Conservation (phyloP, 345 rosid species). For the Moricandia moricandioides region DNA sequence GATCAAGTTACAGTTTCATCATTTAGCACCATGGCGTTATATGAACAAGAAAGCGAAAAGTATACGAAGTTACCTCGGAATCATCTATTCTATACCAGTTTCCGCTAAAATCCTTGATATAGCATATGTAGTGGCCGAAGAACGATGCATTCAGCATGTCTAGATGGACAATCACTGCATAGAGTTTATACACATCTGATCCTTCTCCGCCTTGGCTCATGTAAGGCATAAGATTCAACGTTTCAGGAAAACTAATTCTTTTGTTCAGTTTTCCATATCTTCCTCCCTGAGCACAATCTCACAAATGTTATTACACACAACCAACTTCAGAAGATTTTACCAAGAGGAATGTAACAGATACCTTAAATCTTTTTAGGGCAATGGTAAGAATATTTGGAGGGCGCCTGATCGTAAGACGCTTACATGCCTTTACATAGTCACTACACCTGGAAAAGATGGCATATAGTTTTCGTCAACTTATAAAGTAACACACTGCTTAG, state of each 20-base stretch:
- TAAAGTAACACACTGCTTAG: neutral
- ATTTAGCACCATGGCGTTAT: neutral
- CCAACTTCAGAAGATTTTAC: neutral
- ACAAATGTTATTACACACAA: neutral
- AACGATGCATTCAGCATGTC: slow-evolving; percentile 97
- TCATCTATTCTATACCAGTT: slow-evolving; percentile 89
- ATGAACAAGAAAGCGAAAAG: slow-evolving; percentile 11
- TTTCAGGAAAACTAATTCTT: slow-evolving; percentile 80
- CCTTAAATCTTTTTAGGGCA: slow-evolving; percentile 94
- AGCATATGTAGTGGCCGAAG: slow-evolving; percentile 95
- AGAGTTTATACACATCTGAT: slow-evolving; percentile 68
- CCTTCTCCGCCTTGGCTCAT: slow-evolving; percentile 77
- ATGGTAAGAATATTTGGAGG: slow-evolving; percentile 93
- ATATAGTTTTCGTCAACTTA: too few species aligned
- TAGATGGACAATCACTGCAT: slow-evolving; percentile 93
- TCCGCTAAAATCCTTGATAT: slow-evolving; percentile 75
- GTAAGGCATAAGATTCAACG: slow-evolving; percentile 77
- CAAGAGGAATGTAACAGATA: slow-evolving; percentile 17
- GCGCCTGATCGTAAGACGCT: slow-evolving; percentile 66
- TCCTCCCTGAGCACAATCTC: slow-evolving; percentile 69
- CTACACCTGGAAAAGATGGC: slow-evolving; percentile 51
- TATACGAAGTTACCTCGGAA: slow-evolving; percentile 58
- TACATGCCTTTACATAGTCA: slow-evolving; percentile 95
- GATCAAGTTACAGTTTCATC: neutral
- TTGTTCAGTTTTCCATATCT: slow-evolving; percentile 97